Percentiles rank a stretch among this genome's conserved stretches.
Conservation (phyloP, 2,329 filamentous ascomycete genomes). For the Sphaerulina vaccinii region DNA sequence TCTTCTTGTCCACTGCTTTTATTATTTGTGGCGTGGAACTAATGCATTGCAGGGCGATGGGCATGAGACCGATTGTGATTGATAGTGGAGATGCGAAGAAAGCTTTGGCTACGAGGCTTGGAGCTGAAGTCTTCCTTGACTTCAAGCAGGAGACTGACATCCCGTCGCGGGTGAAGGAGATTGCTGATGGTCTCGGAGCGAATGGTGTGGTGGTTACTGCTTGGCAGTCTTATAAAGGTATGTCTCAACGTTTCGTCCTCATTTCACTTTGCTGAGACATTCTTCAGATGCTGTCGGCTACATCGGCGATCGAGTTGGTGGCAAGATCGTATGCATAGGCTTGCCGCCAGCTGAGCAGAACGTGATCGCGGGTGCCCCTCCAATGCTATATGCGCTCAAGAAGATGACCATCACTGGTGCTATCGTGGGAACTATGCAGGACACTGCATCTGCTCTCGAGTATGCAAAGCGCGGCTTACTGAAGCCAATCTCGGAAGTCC, state of each 20-base stretch:
- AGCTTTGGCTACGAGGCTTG: conserved; percentile 47
- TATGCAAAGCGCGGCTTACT: conserved; percentile 52
- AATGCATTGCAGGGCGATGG: conserved; percentile 47
- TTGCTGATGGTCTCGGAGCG: conserved; percentile 48
- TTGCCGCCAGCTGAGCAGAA: conserved; percentile 37
- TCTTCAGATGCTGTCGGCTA: conserved; percentile 41
- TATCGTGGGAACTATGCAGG: conserved; percentile 49
- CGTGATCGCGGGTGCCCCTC: conserved; percentile 38
- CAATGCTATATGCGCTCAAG: conserved; percentile 36
- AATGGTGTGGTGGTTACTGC: conserved; percentile 44
- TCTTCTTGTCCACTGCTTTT: too few relatives aligned
- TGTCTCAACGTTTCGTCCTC: neutral
- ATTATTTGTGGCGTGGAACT: neutral
- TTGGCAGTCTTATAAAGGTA: conserved; percentile 27
- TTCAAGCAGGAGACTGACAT: conserved; percentile 46
- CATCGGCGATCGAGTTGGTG: conserved; percentile 49
- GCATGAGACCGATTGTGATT: conserved; percentile 55
- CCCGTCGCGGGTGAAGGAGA: conserved; percentile 45
- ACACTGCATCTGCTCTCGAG: conserved; percentile 46
- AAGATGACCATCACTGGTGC: conserved; percentile 37
- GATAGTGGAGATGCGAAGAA: conserved; percentile 52
- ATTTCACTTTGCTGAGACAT: neutral
- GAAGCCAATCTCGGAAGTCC: conserved; percentile 51
- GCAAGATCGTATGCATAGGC: conserved; percentile 51
- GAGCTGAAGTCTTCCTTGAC: conserved; percentile 57